Percentiles rank a stretch among this genome's conserved stretches.
Conservation (phyloP, 2,329 filamentous ascomycete genomes). For the Stylonectria norvegica region DNA sequence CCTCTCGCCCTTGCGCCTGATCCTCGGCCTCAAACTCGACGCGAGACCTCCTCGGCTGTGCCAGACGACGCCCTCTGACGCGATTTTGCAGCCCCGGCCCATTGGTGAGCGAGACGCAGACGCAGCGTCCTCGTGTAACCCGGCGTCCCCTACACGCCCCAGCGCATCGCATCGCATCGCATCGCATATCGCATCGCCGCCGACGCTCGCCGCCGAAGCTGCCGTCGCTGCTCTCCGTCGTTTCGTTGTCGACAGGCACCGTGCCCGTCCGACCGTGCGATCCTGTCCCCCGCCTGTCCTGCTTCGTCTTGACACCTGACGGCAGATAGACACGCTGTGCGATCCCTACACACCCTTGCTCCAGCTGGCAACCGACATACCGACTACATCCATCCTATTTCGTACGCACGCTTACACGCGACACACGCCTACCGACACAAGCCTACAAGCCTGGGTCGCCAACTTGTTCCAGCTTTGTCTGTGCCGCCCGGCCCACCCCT, state of each 20-base stretch:
- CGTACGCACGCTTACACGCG: conserved; percentile 12
- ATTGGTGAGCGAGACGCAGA: conserved; percentile 28
- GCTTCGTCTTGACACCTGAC: conserved; percentile 6
- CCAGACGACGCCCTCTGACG: conserved; percentile 17
- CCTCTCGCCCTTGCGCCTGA: conserved; percentile 15
- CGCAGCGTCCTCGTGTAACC: conserved; percentile 26
- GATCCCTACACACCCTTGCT: conserved; percentile 20
- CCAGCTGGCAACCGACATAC: too few relatives aligned
- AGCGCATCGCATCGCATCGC: not conserved
- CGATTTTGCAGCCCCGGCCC: conserved; percentile 19
- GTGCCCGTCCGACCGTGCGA: conserved; percentile 15
- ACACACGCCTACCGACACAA: conserved; percentile 17
- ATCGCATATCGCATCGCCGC: not conserved
- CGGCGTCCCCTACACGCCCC: conserved; percentile 5
- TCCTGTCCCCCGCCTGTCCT: conserved; percentile 13
- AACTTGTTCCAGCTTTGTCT: conserved; percentile 3
- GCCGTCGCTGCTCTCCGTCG: not conserved
- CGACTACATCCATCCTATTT: too few relatives aligned
- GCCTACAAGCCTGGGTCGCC: conserved; percentile 10
- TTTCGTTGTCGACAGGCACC: conserved; percentile 20
- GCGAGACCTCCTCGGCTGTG: conserved; percentile 5
- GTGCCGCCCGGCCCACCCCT: conserved; percentile 21
- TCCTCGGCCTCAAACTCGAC: conserved; percentile 1
- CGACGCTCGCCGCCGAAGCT: not conserved
- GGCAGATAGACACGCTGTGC: conserved; percentile 14